These are phyloP conservation scores for Lenwebbia sp. DNA, from an alignment of 345 rosid species.

Conservation along the genomic window DNA sequence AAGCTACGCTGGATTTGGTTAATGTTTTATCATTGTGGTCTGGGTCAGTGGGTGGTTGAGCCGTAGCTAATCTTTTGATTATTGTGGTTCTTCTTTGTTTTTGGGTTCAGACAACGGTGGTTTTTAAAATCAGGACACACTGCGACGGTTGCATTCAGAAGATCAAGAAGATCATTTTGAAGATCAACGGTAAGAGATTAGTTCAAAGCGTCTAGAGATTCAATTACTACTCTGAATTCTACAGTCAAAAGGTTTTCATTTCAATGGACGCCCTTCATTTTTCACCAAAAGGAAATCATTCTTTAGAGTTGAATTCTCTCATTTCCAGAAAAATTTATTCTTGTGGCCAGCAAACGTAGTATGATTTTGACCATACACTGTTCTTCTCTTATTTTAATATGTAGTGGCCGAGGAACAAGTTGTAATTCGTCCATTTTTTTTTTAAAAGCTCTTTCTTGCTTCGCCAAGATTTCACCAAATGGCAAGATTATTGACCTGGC, in stretches of 20 bases:
- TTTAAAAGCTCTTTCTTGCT: not conserved
- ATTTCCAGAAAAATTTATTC: not conserved
- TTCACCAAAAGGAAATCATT: not conserved
- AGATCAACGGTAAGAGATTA: slow-evolving; percentile 24
- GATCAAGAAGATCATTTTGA: slow-evolving; percentile 33
- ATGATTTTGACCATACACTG: not conserved
- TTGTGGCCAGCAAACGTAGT: not conserved
- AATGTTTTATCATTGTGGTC: not conserved
- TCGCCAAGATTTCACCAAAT: not conserved
- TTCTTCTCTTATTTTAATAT: not conserved
- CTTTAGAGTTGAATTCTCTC: not conserved
- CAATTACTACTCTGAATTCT: not conserved
- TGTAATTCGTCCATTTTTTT: not conserved
- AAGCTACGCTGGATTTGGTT: not conserved
- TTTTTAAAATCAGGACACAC: slow-evolving; percentile 49
- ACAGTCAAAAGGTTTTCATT: not conserved
- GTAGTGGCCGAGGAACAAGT: not conserved
- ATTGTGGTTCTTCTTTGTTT: not conserved
- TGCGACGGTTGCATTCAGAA: slow-evolving; percentile 69
- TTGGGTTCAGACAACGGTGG: slow-evolving; percentile 39
- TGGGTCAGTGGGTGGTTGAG: not conserved
- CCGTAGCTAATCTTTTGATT: not conserved
- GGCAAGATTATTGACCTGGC: not conserved
- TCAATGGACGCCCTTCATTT: not conserved
- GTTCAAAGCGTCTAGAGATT: not conserved